These are phyloP conservation scores for Teratosphaeria destructans DNA, from an alignment of 2,329 filamentous ascomycete genomes.

Conservation along the genomic window DNA sequence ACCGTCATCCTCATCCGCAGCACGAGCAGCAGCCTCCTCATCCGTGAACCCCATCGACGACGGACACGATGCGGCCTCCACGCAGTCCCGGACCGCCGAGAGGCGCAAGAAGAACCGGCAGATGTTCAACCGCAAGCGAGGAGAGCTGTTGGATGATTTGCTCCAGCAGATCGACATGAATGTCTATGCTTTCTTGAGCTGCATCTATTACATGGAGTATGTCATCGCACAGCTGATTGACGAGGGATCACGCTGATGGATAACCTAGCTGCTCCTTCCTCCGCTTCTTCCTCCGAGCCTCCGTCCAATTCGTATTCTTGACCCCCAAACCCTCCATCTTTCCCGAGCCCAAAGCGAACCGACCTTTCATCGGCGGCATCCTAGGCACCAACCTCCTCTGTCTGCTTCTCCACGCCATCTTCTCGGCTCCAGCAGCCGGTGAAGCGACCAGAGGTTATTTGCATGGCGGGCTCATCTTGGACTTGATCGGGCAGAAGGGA, in stretches of 20 bases:
- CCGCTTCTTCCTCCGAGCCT: constrained; percentile 44
- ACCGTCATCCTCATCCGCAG: constrained; percentile 19
- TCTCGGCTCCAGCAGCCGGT: constrained; percentile 31
- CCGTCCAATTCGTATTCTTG: constrained; percentile 48
- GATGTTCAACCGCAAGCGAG: constrained; percentile 31
- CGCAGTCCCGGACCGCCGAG: constrained; percentile 14
- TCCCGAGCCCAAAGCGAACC: constrained; percentile 37
- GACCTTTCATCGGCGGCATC: constrained; percentile 45
- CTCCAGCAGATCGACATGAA: constrained; percentile 48
- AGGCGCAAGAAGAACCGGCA: constrained; percentile 22
- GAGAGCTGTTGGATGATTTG: constrained; percentile 43
- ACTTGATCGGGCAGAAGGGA: constrained; percentile 53
- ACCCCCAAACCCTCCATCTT: constrained; percentile 48
- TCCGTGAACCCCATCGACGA: constrained; percentile 5
- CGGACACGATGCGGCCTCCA: constrained; percentile 7
- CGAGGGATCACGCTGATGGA: not conserved
- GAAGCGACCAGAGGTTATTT: constrained; percentile 44
- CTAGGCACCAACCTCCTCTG: constrained; percentile 46
- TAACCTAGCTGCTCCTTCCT: constrained; percentile 44
- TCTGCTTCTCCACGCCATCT: constrained; percentile 42
- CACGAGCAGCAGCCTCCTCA: constrained; percentile 12
- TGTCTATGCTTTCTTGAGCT: constrained; percentile 51
- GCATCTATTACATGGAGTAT: constrained; percentile 55
- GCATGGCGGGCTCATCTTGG: constrained; percentile 52
- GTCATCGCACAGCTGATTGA: constrained; percentile 11